A percentile compares a stretch with the other conserved stretches of the same genome.
Conservation (phyloP, 768 basidiomycete species). For the Kwoniella shandongensis region DNA sequence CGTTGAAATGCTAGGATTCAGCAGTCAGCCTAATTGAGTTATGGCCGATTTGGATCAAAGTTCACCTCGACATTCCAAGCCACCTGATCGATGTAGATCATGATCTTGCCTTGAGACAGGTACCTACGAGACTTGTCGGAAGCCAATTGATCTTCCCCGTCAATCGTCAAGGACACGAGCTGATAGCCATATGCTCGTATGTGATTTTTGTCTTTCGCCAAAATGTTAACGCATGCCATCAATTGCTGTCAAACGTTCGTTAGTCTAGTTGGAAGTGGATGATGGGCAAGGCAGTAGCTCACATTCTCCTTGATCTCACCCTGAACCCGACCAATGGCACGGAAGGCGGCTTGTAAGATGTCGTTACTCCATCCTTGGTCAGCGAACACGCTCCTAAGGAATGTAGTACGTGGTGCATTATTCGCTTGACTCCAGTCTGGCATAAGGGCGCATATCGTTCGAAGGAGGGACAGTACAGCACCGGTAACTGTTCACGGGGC, state of each 20-base stretch:
- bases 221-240: not conserved
- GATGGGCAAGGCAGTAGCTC: not conserved
- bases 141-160: constrained; percentile 4
- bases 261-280: not conserved
- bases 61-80: constrained; percentile 19
- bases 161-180: not conserved
- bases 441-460: not conserved
- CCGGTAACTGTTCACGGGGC: not conserved
- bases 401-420: not conserved
- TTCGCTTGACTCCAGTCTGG: not conserved
- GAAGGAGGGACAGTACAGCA: not conserved
- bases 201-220: not conserved
- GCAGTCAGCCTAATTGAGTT: no score
- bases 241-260: constrained; percentile 2
- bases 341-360: not conserved
- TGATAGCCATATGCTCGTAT: constrained; percentile 2
- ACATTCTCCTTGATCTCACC: no score
- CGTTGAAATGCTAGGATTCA: not conserved
- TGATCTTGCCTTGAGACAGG: constrained; percentile 10
- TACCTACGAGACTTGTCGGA: constrained; percentile 1
- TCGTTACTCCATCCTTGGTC: not conserved
- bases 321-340: no score
- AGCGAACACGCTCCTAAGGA: not conserved
- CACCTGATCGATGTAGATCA: constrained; percentile 25
- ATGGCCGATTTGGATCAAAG: no score